phyloP scores from a whole-genome alignment of 2,329 filamentous ascomycete species.

The Penicillium occitanis region DNA sequence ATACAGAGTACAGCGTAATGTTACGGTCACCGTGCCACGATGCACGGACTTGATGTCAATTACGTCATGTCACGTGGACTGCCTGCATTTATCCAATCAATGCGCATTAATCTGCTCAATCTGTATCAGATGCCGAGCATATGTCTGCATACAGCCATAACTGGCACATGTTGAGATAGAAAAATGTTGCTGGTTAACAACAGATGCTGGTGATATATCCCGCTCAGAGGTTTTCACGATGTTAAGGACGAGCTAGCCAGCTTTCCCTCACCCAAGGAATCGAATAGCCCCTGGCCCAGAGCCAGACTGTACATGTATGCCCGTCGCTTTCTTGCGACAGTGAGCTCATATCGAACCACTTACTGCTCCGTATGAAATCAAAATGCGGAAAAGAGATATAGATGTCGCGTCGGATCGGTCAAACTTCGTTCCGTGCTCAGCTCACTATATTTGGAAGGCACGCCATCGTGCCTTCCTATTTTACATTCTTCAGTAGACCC shows the following conservation, averaged over 20 bases:
- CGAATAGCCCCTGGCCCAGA: background rate
- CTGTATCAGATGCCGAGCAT: background rate
- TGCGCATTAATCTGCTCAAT: background rate
- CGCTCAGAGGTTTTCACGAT: background rate
- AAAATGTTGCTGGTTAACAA: background rate
- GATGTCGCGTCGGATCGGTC: background rate
- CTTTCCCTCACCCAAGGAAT: background rate
- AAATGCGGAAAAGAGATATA: background rate
- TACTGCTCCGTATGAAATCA: too few relatives aligned
- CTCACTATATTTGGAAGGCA: background rate
- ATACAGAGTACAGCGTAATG: background rate
- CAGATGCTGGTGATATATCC: background rate
- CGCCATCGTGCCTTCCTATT: background rate
- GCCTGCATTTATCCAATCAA: background rate
- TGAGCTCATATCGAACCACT: too few relatives aligned
- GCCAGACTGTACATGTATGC: background rate
- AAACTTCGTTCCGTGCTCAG: background rate
- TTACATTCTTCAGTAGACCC: background rate
- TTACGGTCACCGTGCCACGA: background rate
- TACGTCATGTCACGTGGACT: conserved; percentile 7
- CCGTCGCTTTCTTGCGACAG: too few relatives aligned
- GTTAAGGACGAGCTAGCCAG: background rate
- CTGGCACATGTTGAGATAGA: background rate
- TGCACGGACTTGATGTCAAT: background rate
- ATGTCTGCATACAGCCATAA: background rate